Evolutionary conservation across 306 rosid species (phyloP).

Genomic region (Vigna unguiculata): DNA sequence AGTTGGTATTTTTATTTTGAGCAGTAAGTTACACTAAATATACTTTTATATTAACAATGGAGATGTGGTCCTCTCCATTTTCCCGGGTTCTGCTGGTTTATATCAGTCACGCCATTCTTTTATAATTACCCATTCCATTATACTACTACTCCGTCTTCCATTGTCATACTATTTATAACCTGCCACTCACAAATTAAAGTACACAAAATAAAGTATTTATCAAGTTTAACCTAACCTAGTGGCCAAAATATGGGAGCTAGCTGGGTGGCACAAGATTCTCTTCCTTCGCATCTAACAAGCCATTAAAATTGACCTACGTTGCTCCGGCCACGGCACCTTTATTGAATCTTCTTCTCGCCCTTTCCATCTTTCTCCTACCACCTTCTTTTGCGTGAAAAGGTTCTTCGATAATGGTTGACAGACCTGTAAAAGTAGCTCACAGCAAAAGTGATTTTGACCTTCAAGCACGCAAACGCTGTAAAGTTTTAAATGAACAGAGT

Average conservation of each 20-base stretch:
- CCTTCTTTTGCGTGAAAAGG: constrained; percentile 52
- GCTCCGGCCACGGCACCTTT: constrained; percentile 39
- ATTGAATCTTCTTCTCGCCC: constrained; percentile 56
- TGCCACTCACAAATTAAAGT: constrained; percentile 33
- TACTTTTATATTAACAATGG: constrained; percentile 44
- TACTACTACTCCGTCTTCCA: constrained; percentile 28
- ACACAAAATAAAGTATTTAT: constrained; percentile 21
- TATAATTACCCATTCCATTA: background rate
- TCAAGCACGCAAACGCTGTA: constrained; percentile 28
- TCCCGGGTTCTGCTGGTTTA: constrained; percentile 3
- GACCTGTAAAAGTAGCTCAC: constrained; percentile 55
- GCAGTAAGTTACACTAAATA: background rate
- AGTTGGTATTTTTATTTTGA: background rate
- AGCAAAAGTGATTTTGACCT: constrained; percentile 38
- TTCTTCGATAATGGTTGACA: constrained; percentile 65
- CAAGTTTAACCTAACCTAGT: constrained; percentile 32
- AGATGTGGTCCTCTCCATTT: constrained; percentile 59
- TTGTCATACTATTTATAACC: constrained; percentile 21
- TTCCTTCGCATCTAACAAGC: constrained; percentile 24
- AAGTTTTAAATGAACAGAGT: background rate
- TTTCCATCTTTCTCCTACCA: constrained; percentile 60
- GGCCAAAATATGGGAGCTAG: constrained; percentile 26
- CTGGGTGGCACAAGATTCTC: constrained; percentile 29
- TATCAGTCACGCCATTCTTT: constrained; percentile 37
- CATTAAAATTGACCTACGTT: constrained; percentile 37